Conservation (phyloP, 2,329 filamentous ascomycete genomes). For the Microdochium trichocladiopsis region DNA sequence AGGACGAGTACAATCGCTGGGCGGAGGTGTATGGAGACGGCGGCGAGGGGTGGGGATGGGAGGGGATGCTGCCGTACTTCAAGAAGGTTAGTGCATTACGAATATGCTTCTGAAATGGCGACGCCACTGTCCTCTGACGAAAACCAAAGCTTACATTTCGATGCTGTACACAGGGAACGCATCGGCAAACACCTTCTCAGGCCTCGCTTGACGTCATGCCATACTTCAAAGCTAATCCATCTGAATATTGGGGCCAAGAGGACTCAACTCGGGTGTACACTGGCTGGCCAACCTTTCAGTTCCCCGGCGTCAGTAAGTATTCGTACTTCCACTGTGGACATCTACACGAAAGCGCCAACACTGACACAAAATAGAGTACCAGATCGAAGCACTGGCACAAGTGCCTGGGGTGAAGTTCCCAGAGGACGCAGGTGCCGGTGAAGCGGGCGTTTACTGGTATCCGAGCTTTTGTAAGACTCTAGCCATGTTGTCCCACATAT, state of each 20-base stretch:
- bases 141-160: too few relatives aligned
- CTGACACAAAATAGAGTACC: neutral
- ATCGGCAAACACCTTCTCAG: neutral
- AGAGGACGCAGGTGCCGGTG: slow-evolving; percentile 1
- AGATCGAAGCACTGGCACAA: slow-evolving; percentile 2
- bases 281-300: slow-evolving; percentile 4
- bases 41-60: slow-evolving; percentile 23
- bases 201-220: neutral
- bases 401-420: slow-evolving; percentile 2
- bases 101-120: neutral
- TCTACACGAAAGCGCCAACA: neutral
- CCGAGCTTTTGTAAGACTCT: slow-evolving; percentile 1
- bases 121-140: neutral
- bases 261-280: slow-evolving; percentile 2
- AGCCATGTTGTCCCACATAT: neutral
- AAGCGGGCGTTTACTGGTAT: slow-evolving; percentile 5
- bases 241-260: neutral
- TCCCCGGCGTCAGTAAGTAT: slow-evolving; percentile 1
- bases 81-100: slow-evolving; percentile 22
- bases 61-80: slow-evolving; percentile 33
- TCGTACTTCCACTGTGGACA: neutral
- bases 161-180: neutral
- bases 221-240: neutral
- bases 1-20: slow-evolving; percentile 25
- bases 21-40: slow-evolving; percentile 15